Conservation (phyloP, 148 eudicot species). For the Suaeda aralocaspica region DNA sequence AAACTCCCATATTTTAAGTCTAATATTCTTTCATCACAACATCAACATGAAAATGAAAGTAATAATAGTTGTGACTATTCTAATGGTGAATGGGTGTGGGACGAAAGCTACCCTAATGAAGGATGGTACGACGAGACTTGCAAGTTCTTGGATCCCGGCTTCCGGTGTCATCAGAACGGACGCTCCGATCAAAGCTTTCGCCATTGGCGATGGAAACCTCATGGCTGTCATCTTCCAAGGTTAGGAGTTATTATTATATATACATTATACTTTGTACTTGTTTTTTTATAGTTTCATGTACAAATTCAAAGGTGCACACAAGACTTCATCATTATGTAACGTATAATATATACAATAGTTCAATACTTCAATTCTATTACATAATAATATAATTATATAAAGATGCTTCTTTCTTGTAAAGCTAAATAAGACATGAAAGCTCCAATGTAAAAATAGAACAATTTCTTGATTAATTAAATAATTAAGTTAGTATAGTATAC, state of each 20-base stretch:
- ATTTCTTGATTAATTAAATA: no score
- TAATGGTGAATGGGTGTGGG: conserved; percentile 65
- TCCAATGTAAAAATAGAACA: no score
- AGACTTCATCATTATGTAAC: no score
- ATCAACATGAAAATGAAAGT: background rate
- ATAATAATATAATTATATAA: no score
- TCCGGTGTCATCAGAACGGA: conserved; percentile 60
- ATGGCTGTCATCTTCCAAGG: conserved; percentile 65
- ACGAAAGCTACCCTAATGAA: conserved; percentile 26
- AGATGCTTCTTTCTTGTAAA: no score
- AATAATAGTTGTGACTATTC: conserved; percentile 45
- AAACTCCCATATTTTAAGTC: conserved; percentile 14
- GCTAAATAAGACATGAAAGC: no score
- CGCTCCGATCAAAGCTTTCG: conserved; percentile 45
- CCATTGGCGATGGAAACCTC: conserved; percentile 80
- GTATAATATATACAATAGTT: no score
- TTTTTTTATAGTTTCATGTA: background rate
- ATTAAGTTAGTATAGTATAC: no score
- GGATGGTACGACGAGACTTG: conserved; percentile 52
- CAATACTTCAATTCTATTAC: no score
- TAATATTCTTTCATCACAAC: conserved; percentile 8
- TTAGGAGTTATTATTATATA: conserved; percentile 20
- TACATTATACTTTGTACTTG: no score
- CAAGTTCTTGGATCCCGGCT: conserved; percentile 69
- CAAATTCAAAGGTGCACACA: no score